Conservation (phyloP, 805 yeast genomes). For the Hanseniaspora clermontiae region DNA sequence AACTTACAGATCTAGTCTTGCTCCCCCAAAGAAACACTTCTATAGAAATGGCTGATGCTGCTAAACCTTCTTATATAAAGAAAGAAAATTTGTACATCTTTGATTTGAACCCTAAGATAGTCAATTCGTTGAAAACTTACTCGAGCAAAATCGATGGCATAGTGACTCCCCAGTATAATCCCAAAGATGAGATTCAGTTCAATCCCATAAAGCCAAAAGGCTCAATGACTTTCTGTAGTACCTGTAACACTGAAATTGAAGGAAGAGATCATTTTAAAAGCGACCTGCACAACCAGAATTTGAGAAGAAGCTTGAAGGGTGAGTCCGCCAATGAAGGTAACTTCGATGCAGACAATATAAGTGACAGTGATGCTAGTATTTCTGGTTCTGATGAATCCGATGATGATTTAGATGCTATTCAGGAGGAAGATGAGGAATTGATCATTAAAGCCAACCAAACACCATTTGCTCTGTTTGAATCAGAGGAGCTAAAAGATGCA, state of each 20-base stretch:
- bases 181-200: constrained; percentile 9
- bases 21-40: not conserved
- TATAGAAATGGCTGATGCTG: not conserved
- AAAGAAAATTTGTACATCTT: constrained; percentile 39
- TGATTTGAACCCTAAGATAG: constrained; percentile 31
- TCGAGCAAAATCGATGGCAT: constrained; percentile 43
- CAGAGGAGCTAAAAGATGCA: constrained; percentile 31
- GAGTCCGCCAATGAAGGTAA: constrained; percentile 40
- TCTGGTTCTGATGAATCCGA: constrained; percentile 39
- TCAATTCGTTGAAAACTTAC: constrained; percentile 39
- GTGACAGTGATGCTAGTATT: constrained; percentile 39
- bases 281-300: constrained; percentile 47
- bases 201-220: constrained; percentile 8
- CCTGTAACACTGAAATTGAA: constrained; percentile 21
- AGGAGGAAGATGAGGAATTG: constrained; percentile 31
- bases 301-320: constrained; percentile 39
- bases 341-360: constrained; percentile 38
- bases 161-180: constrained; percentile 16
- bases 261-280: constrained; percentile 41
- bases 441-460: constrained; percentile 47
- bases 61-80: constrained; percentile 14
- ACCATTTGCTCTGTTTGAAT: constrained; percentile 50
- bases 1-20: not conserved
- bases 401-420: constrained; percentile 20
- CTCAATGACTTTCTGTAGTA: constrained; percentile 16